These are phyloP conservation scores for Exophiala sp. DNA, from an alignment of 2,329 filamentous ascomycete genomes.

Conservation along the genomic window DNA sequence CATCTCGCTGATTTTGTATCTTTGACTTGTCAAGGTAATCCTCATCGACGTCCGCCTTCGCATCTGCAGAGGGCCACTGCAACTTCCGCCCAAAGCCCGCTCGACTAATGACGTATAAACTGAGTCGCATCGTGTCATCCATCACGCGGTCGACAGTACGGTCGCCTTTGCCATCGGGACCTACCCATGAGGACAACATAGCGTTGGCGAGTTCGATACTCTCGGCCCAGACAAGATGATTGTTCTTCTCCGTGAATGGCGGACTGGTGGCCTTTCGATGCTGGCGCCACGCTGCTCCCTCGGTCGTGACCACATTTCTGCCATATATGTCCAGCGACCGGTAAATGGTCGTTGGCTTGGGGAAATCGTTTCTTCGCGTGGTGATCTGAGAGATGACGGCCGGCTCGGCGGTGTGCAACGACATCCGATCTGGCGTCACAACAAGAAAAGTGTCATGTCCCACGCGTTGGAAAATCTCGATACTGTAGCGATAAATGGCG, in stretches of 20 bases:
- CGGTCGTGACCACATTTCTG: constrained; percentile 66
- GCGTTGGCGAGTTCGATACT: constrained; percentile 60
- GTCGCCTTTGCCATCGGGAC: constrained; percentile 39
- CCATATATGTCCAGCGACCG: constrained; percentile 63
- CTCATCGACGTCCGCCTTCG: constrained; percentile 38
- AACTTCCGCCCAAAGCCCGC: constrained; percentile 67
- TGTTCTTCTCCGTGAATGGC: constrained; percentile 74
- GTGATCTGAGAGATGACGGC: constrained; percentile 65
- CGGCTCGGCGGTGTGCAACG: constrained; percentile 59
- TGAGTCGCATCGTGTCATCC: constrained; percentile 63
- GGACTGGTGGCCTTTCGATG: constrained; percentile 70
- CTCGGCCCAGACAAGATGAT: constrained; percentile 63
- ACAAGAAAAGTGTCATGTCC: constrained; percentile 62
- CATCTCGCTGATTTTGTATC: constrained; percentile 27
- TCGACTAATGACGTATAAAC: constrained; percentile 59
- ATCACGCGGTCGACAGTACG: constrained; percentile 56
- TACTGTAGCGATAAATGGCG: constrained; percentile 26
- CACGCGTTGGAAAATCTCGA: constrained; percentile 54
- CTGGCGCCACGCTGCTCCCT: constrained; percentile 66
- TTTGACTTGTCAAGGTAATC: constrained; percentile 36
- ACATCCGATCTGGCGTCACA: constrained; percentile 56
- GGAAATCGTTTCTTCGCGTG: constrained; percentile 65
- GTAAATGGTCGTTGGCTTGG: constrained; percentile 63
- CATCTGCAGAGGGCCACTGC: constrained; percentile 58
- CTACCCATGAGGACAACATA: constrained; percentile 59